Base-by-base conservation (phyloP, 371 early-diverging fungal species). In the Syncephalastrum contaminatum region DNA sequence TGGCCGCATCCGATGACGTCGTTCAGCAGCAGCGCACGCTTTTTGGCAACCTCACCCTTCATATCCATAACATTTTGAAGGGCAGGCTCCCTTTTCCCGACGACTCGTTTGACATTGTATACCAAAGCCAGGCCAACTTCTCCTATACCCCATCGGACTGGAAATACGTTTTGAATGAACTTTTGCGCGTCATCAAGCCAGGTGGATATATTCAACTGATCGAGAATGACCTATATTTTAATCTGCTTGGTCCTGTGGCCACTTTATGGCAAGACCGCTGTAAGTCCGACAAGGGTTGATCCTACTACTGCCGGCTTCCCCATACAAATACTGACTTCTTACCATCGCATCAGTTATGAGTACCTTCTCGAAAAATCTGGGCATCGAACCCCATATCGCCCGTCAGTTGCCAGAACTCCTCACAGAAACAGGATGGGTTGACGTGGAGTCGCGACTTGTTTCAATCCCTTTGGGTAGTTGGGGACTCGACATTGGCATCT, bases 381-480 rank as follows among this genome's bases (percentile, higher is more conserved):
- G 59, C 3, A 49, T 57, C 19, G 65, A 62, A 40, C 54, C 66
- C 1, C 46, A 60, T 27, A 57, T 69, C 18, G 69, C 66, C 18
- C 12, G 43, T 8, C 18, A 58, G 13, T n/a, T 69, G 14, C 13
- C 50, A 4, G 60, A 69, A 12, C 15, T 60, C 8, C 43, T 70
- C 19, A 42, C 49, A 19, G 47, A 47, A 2, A 25, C 48, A 3
- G 67, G 67, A n/a, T 47, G 63, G 53, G 40, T 43, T 22, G 64
- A 66, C 14, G 53, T 70, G n/a, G 24, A 46, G 10, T 40, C 46
- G 20, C 50, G 46, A 21, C 55, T 53, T 16, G 62, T 70, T 0
- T 70, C 66, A 4, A 53, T 70, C 5, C 70, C 70, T 25, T 20
- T 63, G n/a, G 70, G 70, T 27, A 53, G 58, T 18, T 70, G 70